A percentile compares a stretch with the other conserved stretches of the same genome.
Conservation (phyloP, 1,139 yeast genomes). For the Meyerozyma elateridarum region DNA sequence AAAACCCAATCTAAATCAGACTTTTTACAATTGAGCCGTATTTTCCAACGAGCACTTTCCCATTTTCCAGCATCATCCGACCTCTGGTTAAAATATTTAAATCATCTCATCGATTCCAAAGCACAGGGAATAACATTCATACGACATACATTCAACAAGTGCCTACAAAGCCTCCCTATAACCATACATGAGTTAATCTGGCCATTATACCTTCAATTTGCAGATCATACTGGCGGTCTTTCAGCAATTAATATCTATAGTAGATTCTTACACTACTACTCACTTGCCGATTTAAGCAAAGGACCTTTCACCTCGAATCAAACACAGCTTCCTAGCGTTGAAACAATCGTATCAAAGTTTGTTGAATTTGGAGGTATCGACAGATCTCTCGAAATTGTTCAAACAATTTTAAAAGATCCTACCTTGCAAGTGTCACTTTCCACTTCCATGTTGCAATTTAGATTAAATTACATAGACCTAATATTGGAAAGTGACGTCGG, state of each 20-base stretch:
- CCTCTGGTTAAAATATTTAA: constrained; percentile 29
- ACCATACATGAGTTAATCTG: constrained; percentile 57
- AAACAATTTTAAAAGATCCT: constrained; percentile 11
- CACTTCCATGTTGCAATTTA: constrained; percentile 8
- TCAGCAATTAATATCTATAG: constrained; percentile 40
- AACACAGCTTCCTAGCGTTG: constrained; percentile 7
- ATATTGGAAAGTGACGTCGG: constrained; percentile 1
- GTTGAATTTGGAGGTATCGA: constrained; percentile 20
- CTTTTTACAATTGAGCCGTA: constrained; percentile 1
- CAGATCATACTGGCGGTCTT: constrained; percentile 39
- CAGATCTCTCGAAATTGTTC: constrained; percentile 15
- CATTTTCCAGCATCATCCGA: not conserved
- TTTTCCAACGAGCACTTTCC: not conserved
- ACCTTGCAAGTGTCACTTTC: constrained; percentile 12
- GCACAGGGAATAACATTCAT: constrained; percentile 36
- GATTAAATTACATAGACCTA: constrained; percentile 8
- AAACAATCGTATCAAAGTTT: constrained; percentile 20
- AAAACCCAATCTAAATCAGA: no score
- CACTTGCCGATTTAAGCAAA: constrained; percentile 8
- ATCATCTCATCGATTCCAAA: constrained; percentile 34
- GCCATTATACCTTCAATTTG: constrained; percentile 54
- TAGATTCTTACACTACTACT: constrained; percentile 36
- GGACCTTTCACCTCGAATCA: not conserved
- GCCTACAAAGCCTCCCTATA: constrained; percentile 47
- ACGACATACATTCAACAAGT: constrained; percentile 47